Evolutionary conservation across 2,329 filamentous ascomycete species (phyloP), one percentile per base, ranked within the genome.

Genomic region (Trichophyton schoenleinii): DNA sequence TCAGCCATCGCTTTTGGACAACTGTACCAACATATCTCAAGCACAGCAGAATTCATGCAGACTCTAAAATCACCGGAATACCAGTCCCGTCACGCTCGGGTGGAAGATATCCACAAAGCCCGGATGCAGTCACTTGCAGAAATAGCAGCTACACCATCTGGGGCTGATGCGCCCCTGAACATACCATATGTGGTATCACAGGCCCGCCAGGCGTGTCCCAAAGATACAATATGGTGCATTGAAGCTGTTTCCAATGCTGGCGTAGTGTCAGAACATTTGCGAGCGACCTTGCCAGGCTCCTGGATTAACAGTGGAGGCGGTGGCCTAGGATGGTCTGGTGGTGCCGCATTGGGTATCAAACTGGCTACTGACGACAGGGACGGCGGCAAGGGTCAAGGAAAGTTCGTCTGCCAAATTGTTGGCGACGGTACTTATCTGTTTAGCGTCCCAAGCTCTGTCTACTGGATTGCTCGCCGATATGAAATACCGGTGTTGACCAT

Each of bases 241-340:
- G 89, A 94, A 73, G 85, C 89, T 0, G 89, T 94, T 0, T 94
- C 89, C 0, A 84, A 88, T 62, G 84, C 85, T 0, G 72, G 72
- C 0, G 81, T 84, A 31, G 84, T 91, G 0, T 80, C 83, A 28
- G 87, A 94, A 66, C 87, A 91, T 65, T 75, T 94, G 6, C 84
- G 85, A 67, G 80, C 84, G 1, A 84, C 80, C 0, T 69, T 83
- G 0, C 88, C 88, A 0, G 87, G 87, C 0, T 84, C 83, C 0
- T 91, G 86, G 86, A 83, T 92, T 68, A 91, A 91, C 71, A 91
- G 88, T 69, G 88, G 88, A 1, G 88, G 87, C 0, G 88, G 87
- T 13, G 89, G 89, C 1, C 82, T 92, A 0, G 88, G 88, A 1
- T 92, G 88, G 88, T 88, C 84, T 9, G 88, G 88, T 13, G 88